These are phyloP conservation scores for Pseudozyma sp. DNA, from an alignment of 1,284 basidiomycete genomes.

Conservation along the genomic window DNA sequence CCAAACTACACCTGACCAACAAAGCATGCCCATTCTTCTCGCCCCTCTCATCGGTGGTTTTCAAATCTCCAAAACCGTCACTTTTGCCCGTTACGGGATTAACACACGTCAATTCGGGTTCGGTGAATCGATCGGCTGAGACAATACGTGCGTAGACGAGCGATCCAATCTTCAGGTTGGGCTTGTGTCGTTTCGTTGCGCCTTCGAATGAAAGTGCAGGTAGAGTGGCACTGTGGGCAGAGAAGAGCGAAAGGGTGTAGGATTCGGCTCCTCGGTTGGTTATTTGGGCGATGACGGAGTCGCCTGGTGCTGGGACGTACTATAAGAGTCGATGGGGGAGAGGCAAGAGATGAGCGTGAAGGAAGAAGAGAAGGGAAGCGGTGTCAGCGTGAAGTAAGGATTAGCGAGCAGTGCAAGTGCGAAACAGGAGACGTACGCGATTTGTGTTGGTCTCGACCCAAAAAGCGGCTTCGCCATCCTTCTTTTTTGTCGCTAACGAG, in stretches of 20 bases:
- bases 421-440: constrained; percentile 19
- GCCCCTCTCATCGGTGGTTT: constrained; percentile 44
- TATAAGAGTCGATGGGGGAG: constrained; percentile 2
- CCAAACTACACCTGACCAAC: constrained; percentile 41
- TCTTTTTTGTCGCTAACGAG: neutral
- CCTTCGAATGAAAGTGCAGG: constrained; percentile 66
- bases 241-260: constrained; percentile 61
- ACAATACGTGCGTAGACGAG: constrained; percentile 63
- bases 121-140: constrained; percentile 55
- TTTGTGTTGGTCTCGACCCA: constrained; percentile 58
- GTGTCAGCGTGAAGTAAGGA: neutral
- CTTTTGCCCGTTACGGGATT: constrained; percentile 60
- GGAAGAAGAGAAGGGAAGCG: neutral
- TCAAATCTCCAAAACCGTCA: constrained; percentile 65
- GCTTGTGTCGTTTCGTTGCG: constrained; percentile 66
- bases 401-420: neutral
- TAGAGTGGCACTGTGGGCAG: constrained; percentile 54
- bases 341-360: neutral
- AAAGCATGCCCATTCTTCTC: constrained; percentile 38
- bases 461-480: constrained; percentile 18
- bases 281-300: constrained; percentile 63
- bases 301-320: constrained; percentile 58
- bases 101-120: constrained; percentile 66
- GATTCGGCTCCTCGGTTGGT: constrained; percentile 59
- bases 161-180: constrained; percentile 62